Conservation (phyloP, 257 asterid species). For the Capsicum rhomboideum region DNA sequence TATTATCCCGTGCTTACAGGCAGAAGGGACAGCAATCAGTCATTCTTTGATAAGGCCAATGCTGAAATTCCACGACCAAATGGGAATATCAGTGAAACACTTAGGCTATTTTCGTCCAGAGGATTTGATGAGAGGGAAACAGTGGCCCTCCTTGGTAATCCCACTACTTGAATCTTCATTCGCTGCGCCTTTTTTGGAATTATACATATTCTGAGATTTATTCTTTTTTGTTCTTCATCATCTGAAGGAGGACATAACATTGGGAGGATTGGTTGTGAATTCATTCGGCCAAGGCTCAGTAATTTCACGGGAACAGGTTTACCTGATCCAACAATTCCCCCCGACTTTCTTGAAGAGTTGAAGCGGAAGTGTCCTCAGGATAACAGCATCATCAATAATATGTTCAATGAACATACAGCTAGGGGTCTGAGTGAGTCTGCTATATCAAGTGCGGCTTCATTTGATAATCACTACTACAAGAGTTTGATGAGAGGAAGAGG, state of each 20-base stretch:
- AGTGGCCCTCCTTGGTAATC: slow-evolving; percentile 23
- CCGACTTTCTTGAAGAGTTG: slow-evolving; percentile 7
- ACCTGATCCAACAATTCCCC: slow-evolving; percentile 7
- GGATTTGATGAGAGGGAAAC: slow-evolving; percentile 28
- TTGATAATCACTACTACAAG: slow-evolving; percentile 20
- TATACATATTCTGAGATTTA: neutral
- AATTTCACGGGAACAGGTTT: neutral
- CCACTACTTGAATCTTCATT: neutral
- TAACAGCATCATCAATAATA: neutral
- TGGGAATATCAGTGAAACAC: slow-evolving; percentile 14
- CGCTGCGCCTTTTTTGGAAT: neutral
- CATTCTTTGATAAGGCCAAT: slow-evolving; percentile 12
- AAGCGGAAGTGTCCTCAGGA: slow-evolving; percentile 1
- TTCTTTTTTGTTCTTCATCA: neutral
- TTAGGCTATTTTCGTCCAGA: slow-evolving; percentile 14
- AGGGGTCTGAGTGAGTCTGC: neutral
- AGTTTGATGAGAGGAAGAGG: slow-evolving; percentile 18
- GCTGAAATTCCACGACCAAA: slow-evolving; percentile 23
- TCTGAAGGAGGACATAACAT: slow-evolving; percentile 24
- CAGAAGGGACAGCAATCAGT: slow-evolving; percentile 20
- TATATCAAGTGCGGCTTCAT: neutral
- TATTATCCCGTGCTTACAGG: slow-evolving; percentile 25
- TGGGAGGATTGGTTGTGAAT: slow-evolving; percentile 19
- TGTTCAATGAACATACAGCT: neutral
- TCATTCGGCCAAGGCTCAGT: slow-evolving; percentile 10